Evolutionary conservation across 805 yeast species (phyloP).

Genomic region (Suhomyces emberorum): DNA sequence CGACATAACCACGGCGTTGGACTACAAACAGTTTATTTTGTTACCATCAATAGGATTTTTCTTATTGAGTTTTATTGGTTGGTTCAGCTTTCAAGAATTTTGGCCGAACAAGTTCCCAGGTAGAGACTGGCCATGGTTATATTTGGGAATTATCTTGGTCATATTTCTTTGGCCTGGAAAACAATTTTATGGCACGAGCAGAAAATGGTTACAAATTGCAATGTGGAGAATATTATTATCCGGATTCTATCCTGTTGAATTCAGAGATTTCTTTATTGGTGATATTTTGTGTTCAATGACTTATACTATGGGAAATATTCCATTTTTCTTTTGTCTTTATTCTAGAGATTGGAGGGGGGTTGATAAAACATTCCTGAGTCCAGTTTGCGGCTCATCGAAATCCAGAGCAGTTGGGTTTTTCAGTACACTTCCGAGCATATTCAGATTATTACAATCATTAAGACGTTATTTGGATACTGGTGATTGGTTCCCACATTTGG

Average conservation of each 20-base stretch:
- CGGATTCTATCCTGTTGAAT: slow-evolving; percentile 93
- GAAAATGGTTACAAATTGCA: slow-evolving; percentile 75
- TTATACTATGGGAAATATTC: slow-evolving; percentile 80
- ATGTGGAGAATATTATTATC: slow-evolving; percentile 70
- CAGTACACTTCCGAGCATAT: slow-evolving; percentile 78
- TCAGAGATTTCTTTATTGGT: slow-evolving; percentile 89
- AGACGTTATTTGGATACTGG: slow-evolving; percentile 92
- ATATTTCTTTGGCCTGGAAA: slow-evolving; percentile 61
- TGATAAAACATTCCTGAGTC: slow-evolving; percentile 16
- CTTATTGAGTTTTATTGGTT: slow-evolving; percentile 56
- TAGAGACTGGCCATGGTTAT: slow-evolving; percentile 77
- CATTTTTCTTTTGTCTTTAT: slow-evolving; percentile 83
- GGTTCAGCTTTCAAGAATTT: slow-evolving; percentile 73
- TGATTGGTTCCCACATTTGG: slow-evolving; percentile 94
- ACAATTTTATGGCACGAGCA: slow-evolving; percentile 53
- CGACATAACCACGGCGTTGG: slow-evolving; percentile 61
- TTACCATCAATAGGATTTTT: slow-evolving; percentile 61
- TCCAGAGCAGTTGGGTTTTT: slow-evolving; percentile 82
- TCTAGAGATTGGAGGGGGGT: slow-evolving; percentile 62
- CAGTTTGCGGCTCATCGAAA: slow-evolving; percentile 69
- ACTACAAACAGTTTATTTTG: slow-evolving; percentile 62
- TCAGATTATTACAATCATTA: slow-evolving; percentile 88
- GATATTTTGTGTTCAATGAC: slow-evolving; percentile 88
- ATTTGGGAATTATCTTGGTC: slow-evolving; percentile 49
- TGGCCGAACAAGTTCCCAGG: slow-evolving; percentile 62